Percentiles rank a stretch among this genome's conserved stretches.
These are phyloP conservation scores for Macrolepiota dolichaula DNA, from an alignment of 768 basidiomycete genomes.

Conservation along the genomic window DNA sequence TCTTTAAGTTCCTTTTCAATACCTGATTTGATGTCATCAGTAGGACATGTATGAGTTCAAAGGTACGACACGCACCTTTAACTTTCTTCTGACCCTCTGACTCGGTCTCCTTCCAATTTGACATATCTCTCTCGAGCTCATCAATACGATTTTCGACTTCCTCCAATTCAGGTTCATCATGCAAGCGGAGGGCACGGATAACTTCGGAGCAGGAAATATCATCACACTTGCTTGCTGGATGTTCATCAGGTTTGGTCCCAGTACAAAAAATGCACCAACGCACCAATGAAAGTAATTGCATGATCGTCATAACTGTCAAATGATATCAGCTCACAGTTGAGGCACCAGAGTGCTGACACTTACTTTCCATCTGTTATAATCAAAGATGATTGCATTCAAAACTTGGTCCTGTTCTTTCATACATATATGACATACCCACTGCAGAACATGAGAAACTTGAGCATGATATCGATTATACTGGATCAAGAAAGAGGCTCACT, in stretches of 20 bases:
- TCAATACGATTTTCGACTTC: conserved; percentile 46
- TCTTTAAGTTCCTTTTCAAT: conserved; percentile 36
- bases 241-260: not conserved
- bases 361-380: conserved; percentile 50
- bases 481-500: conserved; percentile 33
- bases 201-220: conserved; percentile 62
- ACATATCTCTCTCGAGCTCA: conserved; percentile 27
- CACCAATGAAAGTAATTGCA: conserved; percentile 61
- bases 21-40: conserved; percentile 22
- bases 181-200: conserved; percentile 44
- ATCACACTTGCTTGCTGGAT: conserved; percentile 57
- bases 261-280: conserved; percentile 4
- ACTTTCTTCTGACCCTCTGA: conserved; percentile 29
- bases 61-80: conserved; percentile 34
- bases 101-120: conserved; percentile 40
- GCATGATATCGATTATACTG: conserved; percentile 8
- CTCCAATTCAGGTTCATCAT: conserved; percentile 50
- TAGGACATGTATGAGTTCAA: not conserved
- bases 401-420: not conserved
- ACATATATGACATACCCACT: conserved; percentile 40
- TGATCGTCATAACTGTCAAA: conserved; percentile 48
- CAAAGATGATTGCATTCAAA: not conserved
- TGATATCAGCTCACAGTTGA: not conserved
- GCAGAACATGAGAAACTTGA: not conserved
- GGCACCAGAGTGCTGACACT: conserved; percentile 19